A percentile compares a stretch with the other conserved stretches of the same genome.
Evolutionary conservation across 192 early-diverging fungal genomes (phyloP).

Genomic region (Glomus cerebriforme): DNA sequence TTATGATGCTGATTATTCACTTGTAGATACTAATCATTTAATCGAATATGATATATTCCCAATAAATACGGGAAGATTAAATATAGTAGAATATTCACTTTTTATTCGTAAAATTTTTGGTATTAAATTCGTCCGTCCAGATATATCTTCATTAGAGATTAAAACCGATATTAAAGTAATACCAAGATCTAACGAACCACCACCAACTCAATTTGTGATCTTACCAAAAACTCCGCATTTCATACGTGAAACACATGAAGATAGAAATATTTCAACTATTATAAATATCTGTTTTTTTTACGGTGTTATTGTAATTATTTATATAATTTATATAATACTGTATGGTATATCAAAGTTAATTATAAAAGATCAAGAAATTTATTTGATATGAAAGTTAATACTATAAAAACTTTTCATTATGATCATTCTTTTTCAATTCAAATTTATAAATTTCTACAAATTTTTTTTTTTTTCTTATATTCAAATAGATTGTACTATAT

Average conservation of each 20-base stretch:
- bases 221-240: not conserved
- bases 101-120: not conserved
- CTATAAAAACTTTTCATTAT: too few relatives aligned
- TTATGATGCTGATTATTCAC: not conserved
- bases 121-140: not conserved
- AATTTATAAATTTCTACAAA: too few relatives aligned
- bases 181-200: not conserved
- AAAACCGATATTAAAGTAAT: not conserved
- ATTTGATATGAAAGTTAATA: too few relatives aligned
- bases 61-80: not conserved
- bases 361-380: too few relatives aligned
- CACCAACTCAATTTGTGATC: not conserved
- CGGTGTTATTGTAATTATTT: not conserved
- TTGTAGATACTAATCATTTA: too few relatives aligned
- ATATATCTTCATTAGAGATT: not conserved
- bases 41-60: not conserved
- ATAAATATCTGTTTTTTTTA: not conserved
- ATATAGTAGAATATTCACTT: not conserved
- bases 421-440: too few relatives aligned
- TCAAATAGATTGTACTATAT: too few relatives aligned
- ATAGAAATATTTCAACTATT: not conserved
- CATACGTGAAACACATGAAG: not conserved
- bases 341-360: conserved; percentile 9
- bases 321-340: too few relatives aligned
- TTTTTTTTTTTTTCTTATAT: too few relatives aligned